phyloP scores from a whole-genome alignment of 129 eudicot species.

The Erigeron canadensis region DNA sequence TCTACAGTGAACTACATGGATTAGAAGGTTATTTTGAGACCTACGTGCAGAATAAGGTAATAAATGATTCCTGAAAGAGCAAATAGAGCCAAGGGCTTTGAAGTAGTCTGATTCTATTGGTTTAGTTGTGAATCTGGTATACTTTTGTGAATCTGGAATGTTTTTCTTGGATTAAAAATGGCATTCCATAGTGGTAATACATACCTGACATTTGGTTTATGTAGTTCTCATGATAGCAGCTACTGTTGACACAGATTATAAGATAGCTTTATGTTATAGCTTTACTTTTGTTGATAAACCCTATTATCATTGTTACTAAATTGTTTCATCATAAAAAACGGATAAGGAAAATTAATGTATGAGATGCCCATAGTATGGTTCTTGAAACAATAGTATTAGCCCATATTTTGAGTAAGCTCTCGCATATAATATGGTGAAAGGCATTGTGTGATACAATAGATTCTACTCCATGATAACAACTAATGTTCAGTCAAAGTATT shows the following conservation, averaged over 20 bases:
- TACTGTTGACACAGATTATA: neutral
- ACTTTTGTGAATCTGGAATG: neutral
- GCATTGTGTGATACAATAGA: conserved; percentile 1
- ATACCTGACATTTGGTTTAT: neutral
- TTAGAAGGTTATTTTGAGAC: neutral
- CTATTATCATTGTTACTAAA: neutral
- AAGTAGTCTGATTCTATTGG: neutral
- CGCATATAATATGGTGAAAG: neutral
- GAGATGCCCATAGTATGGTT: conserved; percentile 14
- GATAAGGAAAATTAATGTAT: neutral
- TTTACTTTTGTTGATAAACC: neutral
- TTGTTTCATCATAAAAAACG: neutral
- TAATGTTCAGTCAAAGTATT: conserved; percentile 11
- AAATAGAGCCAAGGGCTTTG: neutral
- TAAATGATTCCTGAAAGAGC: conserved; percentile 5
- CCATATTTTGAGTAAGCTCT: neutral
- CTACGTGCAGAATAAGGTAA: neutral
- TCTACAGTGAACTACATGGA: neutral
- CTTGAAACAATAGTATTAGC: neutral
- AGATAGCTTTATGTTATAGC: neutral
- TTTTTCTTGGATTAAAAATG: conserved; percentile 1
- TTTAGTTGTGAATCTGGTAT: neutral
- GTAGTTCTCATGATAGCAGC: neutral
- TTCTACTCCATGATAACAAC: conserved; percentile 9
- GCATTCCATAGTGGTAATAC: conserved; percentile 2